Conservation (phyloP, 148 eudicot genomes). For the Dianthus caryophyllus region DNA sequence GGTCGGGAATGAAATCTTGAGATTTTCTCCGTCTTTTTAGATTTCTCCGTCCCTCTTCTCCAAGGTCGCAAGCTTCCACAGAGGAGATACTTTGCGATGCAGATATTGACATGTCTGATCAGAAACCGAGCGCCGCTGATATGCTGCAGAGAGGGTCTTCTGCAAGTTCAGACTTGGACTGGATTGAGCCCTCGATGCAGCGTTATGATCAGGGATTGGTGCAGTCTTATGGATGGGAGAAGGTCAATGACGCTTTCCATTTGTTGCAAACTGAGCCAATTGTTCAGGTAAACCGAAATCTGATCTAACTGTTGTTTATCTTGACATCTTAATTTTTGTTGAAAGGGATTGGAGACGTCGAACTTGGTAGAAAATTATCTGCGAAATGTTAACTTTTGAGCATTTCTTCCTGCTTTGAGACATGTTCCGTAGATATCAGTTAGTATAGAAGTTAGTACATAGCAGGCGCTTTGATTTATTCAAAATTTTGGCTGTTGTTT, state of each 20-base stretch:
- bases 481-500: neutral
- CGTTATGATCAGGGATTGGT: conserved; percentile 32
- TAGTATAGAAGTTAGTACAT: neutral
- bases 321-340: no score
- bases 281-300: conserved; percentile 83
- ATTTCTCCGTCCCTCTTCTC: conserved; percentile 31
- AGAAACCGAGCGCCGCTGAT: conserved; percentile 19
- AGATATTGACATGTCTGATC: conserved; percentile 25
- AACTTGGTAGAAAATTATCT: neutral
- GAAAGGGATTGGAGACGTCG: neutral
- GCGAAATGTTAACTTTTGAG: neutral
- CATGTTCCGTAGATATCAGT: no score
- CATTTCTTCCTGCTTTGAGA: neutral
- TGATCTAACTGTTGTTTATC: neutral
- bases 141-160: conserved; percentile 32
- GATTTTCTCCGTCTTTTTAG: conserved; percentile 31
- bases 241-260: conserved; percentile 65
- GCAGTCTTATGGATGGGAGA: conserved; percentile 33
- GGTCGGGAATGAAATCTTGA: neutral
- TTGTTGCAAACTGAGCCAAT: conserved; percentile 57
- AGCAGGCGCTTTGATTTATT: neutral
- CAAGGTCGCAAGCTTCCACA: conserved; percentile 18
- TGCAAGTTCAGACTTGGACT: conserved; percentile 44
- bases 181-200: conserved; percentile 68
- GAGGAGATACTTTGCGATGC: conserved; percentile 21